Base-by-base conservation (phyloP, 768 basidiomycete genomes). In the Gelatoporia subvermispora region DNA sequence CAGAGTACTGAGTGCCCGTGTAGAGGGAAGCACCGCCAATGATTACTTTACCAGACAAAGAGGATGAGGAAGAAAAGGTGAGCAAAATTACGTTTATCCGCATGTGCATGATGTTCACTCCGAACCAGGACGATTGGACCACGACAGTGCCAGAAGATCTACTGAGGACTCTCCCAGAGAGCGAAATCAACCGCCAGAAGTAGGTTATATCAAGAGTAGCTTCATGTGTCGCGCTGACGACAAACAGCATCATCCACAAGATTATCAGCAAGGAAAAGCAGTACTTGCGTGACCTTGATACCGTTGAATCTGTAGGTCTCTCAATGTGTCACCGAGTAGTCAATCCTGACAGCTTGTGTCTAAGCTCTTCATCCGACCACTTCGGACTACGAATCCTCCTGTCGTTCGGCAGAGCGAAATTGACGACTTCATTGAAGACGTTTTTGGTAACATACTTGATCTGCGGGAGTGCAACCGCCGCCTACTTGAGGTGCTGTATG, bases 201-300 rank as follows among this genome's bases (percentile, higher is more conserved):
- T 78, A 58, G 17, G 68, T 59, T 21, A 7, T 16, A 35, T 15
- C 18, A 13, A 2, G 3, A 34, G 20, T 49, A 13, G 28, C 25
- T 15, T 16, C 5, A 39, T 39, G 16, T 39, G n/a, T 17, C 16
- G 38, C 5, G 17, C 38, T 39, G 13, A 31, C 28, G 13, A 31
- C 28, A 31, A 28, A 17, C 51, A 79, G 78, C 37, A 76, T 84
- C 59, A 94, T 99, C 48, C 84, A 88, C 61, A 92, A 91, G 60
- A 77, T 94, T 34, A 89, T 98, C 55, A 76, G 76, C 54, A 85
- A 90, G 57, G 95, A 98, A 63, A 84, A 91, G 54, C 86, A 92
- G 60, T 96, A 94, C 61, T 70, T 92, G 37, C 82, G 84, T 47
- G 95, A 99, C 60, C 75, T 99, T 8, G 85, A 91, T 50, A 74